Conservation (phyloP, 2,329 filamentous ascomycete species). For the Exophiala lecanii-corni region DNA sequence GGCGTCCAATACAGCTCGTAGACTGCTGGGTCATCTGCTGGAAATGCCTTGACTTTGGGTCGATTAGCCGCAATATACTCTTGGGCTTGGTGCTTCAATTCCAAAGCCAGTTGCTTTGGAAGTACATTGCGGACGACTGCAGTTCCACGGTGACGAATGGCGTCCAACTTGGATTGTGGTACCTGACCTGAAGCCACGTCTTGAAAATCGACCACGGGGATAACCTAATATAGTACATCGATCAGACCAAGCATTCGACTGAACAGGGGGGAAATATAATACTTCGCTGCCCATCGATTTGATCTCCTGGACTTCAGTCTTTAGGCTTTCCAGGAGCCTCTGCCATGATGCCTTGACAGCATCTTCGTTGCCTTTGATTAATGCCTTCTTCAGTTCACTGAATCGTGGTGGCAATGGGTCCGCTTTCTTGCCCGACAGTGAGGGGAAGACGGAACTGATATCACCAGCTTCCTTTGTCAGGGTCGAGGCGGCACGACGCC, state of each 20-base stretch:
- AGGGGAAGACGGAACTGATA: conserved; percentile 47
- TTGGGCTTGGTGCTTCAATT: conserved; percentile 60
- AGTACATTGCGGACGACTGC: conserved; percentile 64
- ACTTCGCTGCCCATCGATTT: conserved; percentile 38
- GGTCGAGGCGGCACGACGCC: conserved; percentile 27
- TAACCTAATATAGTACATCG: conserved; percentile 29
- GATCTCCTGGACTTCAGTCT: conserved; percentile 39
- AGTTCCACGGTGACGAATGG: conserved; percentile 58
- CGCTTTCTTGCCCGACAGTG: conserved; percentile 40
- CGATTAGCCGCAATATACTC: conserved; percentile 62
- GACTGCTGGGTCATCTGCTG: conserved; percentile 61
- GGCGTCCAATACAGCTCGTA: conserved; percentile 73
- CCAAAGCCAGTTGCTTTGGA: conserved; percentile 57
- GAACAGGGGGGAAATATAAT: conserved; percentile 19
- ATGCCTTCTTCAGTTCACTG: conserved; percentile 34
- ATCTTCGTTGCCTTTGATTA: conserved; percentile 39
- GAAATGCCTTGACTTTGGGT: conserved; percentile 54
- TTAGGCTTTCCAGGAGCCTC: conserved; percentile 37
- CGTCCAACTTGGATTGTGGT: conserved; percentile 36
- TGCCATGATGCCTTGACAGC: conserved; percentile 39
- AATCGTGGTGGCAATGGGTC: conserved; percentile 41
- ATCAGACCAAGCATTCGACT: background rate
- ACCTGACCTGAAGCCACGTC: conserved; percentile 38
- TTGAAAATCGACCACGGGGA: conserved; percentile 40
- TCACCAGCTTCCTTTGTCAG: conserved; percentile 43